Base-by-base conservation (phyloP, 441 rosid species). In the Kokia cookei region DNA sequence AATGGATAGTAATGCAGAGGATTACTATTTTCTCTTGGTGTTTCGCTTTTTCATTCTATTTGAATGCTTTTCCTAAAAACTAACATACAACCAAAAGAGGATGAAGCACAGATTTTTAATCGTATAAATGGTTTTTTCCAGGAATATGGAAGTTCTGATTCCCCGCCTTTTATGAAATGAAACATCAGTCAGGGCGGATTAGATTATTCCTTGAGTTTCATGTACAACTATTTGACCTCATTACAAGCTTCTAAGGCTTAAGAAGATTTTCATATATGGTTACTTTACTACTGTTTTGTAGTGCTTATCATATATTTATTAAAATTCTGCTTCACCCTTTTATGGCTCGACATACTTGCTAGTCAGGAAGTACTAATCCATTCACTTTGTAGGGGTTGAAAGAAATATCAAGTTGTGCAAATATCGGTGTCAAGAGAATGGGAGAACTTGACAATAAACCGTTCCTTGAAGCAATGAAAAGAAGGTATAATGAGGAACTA, bases 391-490 rank as follows among this genome's bases (percentile, higher is more conserved):
- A 91, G 93, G 84, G 78, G 72, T 75, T 88, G 74, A 87, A 83
- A 80, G 92, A 88, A 60, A 43, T 82, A 61, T 42, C 83, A 43
- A 73, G 3, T 59, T 77, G 84, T 10, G 77, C 77, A 64, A 65
- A 77, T 76, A 88, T 96, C 74, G 88, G 94, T 60, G 90, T 96
- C 59, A 92, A 89, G 87, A 89, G 98, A 82, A 93, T 96, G 99
- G 98, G 99, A 78, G 98, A 93, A 83, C 94, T 96, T 62, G 91
- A 92, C 59, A 69, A 71, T 13, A 85, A 80, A 77, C 96, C 98
- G 4, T 92, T 96, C 82, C 76, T 84, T 53, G 90, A 85, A 83
- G 97, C 84, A 76, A 87, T 93, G 97, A 92, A 84, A 83, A 80
- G 67, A 79, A 91, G 76, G 77, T 96, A 89, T 75, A 79, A 70